Evolutionary conservation across 306 rosid species (phyloP).

Genomic region (Senna tora): DNA sequence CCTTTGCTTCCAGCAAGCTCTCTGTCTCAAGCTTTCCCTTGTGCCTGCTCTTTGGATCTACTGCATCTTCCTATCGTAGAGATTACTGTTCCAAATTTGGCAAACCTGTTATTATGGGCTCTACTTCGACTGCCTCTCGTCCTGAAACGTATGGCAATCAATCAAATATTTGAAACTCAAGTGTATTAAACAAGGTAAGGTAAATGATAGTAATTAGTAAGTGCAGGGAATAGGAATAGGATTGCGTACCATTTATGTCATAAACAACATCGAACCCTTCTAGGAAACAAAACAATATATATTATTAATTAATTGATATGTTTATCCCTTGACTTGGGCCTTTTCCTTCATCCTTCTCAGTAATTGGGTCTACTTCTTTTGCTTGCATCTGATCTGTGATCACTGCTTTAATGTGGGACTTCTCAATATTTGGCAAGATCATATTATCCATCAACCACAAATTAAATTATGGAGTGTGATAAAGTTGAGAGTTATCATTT

Average conservation of each 20-base stretch:
- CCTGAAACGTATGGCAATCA: constrained; percentile 54
- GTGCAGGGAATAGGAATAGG: background rate
- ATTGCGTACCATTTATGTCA: constrained; percentile 79
- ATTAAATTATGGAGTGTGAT: constrained; percentile 10
- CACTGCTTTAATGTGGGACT: no score
- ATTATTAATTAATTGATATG: no score
- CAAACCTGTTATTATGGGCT: constrained; percentile 82
- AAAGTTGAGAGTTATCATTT: constrained; percentile 21
- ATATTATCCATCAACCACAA: constrained; percentile 48
- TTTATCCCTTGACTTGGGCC: no score
- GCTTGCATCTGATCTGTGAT: no score
- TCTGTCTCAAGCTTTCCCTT: constrained; percentile 99
- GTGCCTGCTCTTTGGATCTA: constrained; percentile 99
- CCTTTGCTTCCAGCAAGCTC: constrained; percentile 69
- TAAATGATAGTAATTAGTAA: constrained; percentile 3
- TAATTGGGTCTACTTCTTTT: no score
- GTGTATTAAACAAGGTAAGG: constrained; percentile 23
- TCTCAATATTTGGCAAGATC: no score
- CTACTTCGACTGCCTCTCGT: constrained; percentile 88
- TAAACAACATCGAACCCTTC: constrained; percentile 91
- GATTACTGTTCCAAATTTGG: constrained; percentile 92
- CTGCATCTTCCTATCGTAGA: constrained; percentile 70
- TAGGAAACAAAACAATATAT: no score
- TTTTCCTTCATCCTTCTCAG: no score
- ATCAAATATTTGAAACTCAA: constrained; percentile 15